Evolutionary conservation across 768 basidiomycete species (phyloP).

Genomic region (Mycena venus): DNA sequence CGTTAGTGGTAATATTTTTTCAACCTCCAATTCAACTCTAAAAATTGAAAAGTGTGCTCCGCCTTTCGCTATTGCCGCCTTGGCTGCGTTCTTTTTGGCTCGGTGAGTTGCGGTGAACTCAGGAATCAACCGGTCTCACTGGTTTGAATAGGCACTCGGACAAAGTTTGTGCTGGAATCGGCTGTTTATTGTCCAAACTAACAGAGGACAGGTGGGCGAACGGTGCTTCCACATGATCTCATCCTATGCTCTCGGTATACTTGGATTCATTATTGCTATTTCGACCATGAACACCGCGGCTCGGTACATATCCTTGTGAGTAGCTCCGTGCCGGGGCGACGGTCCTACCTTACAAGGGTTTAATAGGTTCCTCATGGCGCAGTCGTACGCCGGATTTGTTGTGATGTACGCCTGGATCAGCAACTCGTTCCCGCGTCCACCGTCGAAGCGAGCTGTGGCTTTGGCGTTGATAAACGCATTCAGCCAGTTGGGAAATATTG

Average conservation of each 20-base stretch:
- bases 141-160: slow-evolving; percentile 76
- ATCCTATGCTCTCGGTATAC: slow-evolving; percentile 72
- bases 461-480: slow-evolving; percentile 86
- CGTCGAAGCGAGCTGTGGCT: slow-evolving; percentile 80
- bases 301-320: slow-evolving; percentile 80
- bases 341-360: background rate
- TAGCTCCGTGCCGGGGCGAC: slow-evolving; percentile 1
- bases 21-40: background rate
- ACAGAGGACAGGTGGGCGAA: slow-evolving; percentile 60
- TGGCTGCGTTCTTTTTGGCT: slow-evolving; percentile 66
- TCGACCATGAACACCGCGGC: slow-evolving; percentile 76
- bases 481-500: slow-evolving; percentile 84
- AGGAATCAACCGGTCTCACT: background rate
- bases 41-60: slow-evolving; percentile 62
- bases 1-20: background rate
- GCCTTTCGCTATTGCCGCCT: slow-evolving; percentile 79
- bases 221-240: slow-evolving; percentile 78
- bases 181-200: background rate
- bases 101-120: slow-evolving; percentile 52
- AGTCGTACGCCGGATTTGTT: slow-evolving; percentile 68
- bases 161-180: slow-evolving; percentile 36
- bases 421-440: slow-evolving; percentile 75
- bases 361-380: slow-evolving; percentile 80
- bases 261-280: slow-evolving; percentile 82
- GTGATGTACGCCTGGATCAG: slow-evolving; percentile 67